Conservation (phyloP, 164 flowering plant species). For the Brasenia schreberi region DNA sequence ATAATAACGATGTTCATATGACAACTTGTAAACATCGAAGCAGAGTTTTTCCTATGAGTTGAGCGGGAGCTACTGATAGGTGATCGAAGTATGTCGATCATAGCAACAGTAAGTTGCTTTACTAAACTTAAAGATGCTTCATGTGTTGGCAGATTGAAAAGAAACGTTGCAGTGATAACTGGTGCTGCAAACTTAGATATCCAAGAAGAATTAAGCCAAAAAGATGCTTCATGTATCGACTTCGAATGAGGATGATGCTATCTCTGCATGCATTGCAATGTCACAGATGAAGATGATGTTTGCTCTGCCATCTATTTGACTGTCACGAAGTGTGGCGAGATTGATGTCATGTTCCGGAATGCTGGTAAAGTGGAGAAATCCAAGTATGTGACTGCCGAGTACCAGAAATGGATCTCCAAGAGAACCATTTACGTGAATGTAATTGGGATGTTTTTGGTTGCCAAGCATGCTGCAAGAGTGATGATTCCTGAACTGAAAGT, state of each 20-base stretch:
- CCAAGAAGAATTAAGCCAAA: conserved; percentile 9
- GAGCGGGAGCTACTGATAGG: too few species aligned
- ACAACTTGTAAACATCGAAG: too few species aligned
- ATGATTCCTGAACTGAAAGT: conserved; percentile 5
- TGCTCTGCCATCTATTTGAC: conserved; percentile 17
- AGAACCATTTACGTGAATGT: conserved; percentile 16
- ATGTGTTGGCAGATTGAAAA: conserved; percentile 10
- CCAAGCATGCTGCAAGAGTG: conserved; percentile 12
- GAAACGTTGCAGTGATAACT: conserved; percentile 13
- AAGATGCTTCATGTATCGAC: conserved; percentile 11
- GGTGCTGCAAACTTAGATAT: conserved; percentile 12
- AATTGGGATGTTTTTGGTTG: conserved; percentile 19
- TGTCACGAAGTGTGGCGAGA: conserved; percentile 27
- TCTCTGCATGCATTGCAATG: conserved; percentile 32
- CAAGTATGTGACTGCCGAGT: conserved; percentile 1
- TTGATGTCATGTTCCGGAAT: conserved; percentile 42
- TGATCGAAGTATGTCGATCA: too few species aligned
- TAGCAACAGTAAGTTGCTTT: too few species aligned
- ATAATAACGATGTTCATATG: too few species aligned
- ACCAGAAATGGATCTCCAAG: conserved; percentile 9
- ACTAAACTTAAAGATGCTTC: too few species aligned
- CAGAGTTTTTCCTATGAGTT: too few species aligned
- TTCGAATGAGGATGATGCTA: not conserved
- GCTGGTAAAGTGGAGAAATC: conserved; percentile 27
- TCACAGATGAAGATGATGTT: conserved; percentile 28